A percentile compares a stretch with the other conserved stretches of the same genome.
These are phyloP conservation scores for Stenocarpella maydis DNA, from an alignment of 2,329 filamentous ascomycete species.

Conservation along the genomic window DNA sequence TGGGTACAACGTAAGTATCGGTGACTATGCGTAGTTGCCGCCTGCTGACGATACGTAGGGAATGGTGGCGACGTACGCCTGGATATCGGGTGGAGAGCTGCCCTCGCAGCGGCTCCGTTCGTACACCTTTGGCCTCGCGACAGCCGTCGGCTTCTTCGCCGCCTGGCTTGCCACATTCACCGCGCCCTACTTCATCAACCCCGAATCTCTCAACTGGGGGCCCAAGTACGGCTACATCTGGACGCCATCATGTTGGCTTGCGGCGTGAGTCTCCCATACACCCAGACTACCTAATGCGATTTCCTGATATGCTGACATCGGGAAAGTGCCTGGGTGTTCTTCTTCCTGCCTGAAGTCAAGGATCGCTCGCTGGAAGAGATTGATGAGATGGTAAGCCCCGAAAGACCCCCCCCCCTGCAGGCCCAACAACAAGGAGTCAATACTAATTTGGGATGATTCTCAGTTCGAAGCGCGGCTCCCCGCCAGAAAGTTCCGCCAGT, in stretches of 20 bases:
- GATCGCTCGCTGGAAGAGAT: constrained; percentile 62
- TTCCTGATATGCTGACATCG: background rate
- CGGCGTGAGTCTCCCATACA: constrained; percentile 39
- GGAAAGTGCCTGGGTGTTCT: constrained; percentile 49
- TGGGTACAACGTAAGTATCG: constrained; percentile 53
- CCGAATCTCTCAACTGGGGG: constrained; percentile 61
- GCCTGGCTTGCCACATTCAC: constrained; percentile 67
- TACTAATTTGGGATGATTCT: no score
- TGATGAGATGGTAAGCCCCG: constrained; percentile 57
- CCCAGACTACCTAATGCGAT: background rate
- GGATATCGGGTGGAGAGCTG: constrained; percentile 64
- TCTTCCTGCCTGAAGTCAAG: constrained; percentile 63
- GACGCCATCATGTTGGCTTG: constrained; percentile 48
- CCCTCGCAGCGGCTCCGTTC: constrained; percentile 64
- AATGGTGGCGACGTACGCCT: constrained; percentile 63
- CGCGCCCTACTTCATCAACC: constrained; percentile 68
- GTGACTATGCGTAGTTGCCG: fast-evolving
- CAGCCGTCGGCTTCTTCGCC: constrained; percentile 61
- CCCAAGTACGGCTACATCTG: constrained; percentile 67
- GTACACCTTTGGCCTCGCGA: constrained; percentile 64
- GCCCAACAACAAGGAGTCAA: no score
- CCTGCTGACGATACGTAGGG: constrained; percentile 39
- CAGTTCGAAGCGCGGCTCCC: constrained; percentile 49
- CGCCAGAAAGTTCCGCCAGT: constrained; percentile 52
- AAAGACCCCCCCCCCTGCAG: no score